These are phyloP conservation scores for Ganoderma lingzhi DNA, from an alignment of 1,284 basidiomycete genomes.

Conservation along the genomic window DNA sequence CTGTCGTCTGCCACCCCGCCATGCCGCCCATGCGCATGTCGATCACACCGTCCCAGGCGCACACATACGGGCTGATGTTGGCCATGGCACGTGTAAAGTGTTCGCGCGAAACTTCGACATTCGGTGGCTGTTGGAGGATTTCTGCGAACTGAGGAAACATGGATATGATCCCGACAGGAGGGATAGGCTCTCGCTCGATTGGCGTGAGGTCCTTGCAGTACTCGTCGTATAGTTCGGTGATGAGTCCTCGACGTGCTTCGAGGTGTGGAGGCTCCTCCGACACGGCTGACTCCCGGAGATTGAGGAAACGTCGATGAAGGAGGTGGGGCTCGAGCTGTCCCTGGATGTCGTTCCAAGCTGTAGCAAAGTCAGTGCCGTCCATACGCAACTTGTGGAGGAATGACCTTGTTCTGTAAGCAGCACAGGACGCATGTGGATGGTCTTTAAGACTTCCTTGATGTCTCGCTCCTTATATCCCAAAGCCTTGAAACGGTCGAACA, in stretches of 20 bases:
- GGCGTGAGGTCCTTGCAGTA: not conserved
- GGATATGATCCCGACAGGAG: not conserved
- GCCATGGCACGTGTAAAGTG: not conserved
- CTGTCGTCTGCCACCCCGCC: not conserved
- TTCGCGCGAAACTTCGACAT: not conserved
- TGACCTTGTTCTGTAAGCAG: conserved; percentile 3
- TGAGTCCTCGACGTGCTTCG: not conserved
- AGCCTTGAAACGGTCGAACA: not conserved
- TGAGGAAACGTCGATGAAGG: not conserved
- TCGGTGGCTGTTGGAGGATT: not conserved
- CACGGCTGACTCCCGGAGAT: not conserved
- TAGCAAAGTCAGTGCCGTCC: not conserved
- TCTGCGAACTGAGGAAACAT: not conserved
- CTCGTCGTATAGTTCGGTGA: not conserved
- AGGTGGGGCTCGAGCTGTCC: not conserved
- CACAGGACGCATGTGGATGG: not conserved
- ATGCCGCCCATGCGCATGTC: not conserved
- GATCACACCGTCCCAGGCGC: not conserved
- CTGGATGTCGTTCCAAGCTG: not conserved
- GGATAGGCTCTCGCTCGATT: not conserved
- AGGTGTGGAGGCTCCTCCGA: not conserved
- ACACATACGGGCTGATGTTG: not conserved
- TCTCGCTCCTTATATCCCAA: not conserved
- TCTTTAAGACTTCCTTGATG: not conserved
- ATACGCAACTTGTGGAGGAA: not conserved